phyloP scores from a whole-genome alignment of 805 yeast genomes.

The Hanseniaspora singularis region DNA sequence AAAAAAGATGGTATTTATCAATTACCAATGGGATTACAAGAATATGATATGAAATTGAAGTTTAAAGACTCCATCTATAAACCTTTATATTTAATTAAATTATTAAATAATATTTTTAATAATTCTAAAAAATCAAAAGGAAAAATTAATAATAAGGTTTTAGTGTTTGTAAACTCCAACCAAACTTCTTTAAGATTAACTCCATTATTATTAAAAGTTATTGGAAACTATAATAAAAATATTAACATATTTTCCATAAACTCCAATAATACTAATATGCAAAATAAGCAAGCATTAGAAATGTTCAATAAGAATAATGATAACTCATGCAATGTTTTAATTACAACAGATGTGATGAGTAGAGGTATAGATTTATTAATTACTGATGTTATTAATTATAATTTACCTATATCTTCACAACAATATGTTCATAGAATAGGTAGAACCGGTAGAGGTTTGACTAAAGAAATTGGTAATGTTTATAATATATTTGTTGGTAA shows the following conservation, averaged over 20 bases:
- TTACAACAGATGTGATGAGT: slow-evolving; percentile 86
- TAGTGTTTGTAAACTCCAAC: slow-evolving; percentile 36
- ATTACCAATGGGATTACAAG: slow-evolving; percentile 44
- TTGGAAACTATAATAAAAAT: slow-evolving; percentile 1
- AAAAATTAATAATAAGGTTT: slow-evolving; percentile 17
- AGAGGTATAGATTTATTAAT: slow-evolving; percentile 84
- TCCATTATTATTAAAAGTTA: slow-evolving; percentile 30
- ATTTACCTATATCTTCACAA: slow-evolving; percentile 73
- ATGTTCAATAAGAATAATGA: slow-evolving; percentile 43
- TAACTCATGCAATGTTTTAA: slow-evolving; percentile 34
- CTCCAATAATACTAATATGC: slow-evolving; percentile 39
- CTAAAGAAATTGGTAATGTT: slow-evolving; percentile 48
- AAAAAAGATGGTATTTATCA: slow-evolving; percentile 39
- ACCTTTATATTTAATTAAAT: slow-evolving; percentile 58
- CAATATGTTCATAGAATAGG: slow-evolving; percentile 96
- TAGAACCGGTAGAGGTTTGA: slow-evolving; percentile 90
- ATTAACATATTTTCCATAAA: slow-evolving; percentile 39
- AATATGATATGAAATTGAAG: slow-evolving; percentile 30
- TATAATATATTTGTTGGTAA: slow-evolving; percentile 61
- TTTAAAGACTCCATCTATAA: slow-evolving; percentile 40
- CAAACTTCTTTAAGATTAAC: slow-evolving; percentile 78
- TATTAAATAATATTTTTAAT: slow-evolving; percentile 31
- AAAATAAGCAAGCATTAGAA: slow-evolving; percentile 46
- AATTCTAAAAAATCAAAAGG: not conserved
- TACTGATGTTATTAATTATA: slow-evolving; percentile 74